These are phyloP conservation scores for Cicer judaicum DNA, from an alignment of 306 rosid genomes.

Conservation along the genomic window DNA sequence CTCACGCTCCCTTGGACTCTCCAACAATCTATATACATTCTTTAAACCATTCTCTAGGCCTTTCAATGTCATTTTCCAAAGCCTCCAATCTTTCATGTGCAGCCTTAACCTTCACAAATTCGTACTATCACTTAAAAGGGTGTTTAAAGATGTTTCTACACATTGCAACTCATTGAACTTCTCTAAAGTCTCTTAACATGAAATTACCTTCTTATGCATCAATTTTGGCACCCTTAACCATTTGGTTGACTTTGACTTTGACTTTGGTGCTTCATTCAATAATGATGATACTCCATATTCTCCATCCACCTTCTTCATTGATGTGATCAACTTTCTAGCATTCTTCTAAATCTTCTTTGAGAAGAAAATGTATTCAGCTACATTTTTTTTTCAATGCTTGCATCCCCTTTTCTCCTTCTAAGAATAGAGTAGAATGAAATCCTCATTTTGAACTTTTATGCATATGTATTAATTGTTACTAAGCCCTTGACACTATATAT, in stretches of 20 bases:
- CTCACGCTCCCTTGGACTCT: too few species aligned
- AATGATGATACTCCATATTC: too few species aligned
- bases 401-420: slow-evolving; percentile 63
- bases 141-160: slow-evolving; percentile 14
- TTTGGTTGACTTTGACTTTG: slow-evolving; percentile 22
- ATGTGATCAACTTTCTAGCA: slow-evolving; percentile 44
- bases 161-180: slow-evolving; percentile 20
- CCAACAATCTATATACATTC: slow-evolving; percentile 58
- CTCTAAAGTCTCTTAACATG: neutral
- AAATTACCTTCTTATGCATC: slow-evolving; percentile 13
- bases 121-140: slow-evolving; percentile 8
- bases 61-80: slow-evolving; percentile 60
- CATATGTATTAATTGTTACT: neutral
- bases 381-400: slow-evolving; percentile 45
- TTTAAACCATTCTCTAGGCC: slow-evolving; percentile 64
- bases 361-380: slow-evolving; percentile 50
- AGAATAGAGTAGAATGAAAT: slow-evolving; percentile 46
- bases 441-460: neutral
- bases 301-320: slow-evolving; percentile 51
- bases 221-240: neutral
- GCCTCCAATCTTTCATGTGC: slow-evolving; percentile 49
- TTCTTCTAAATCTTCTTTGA: slow-evolving; percentile 61
- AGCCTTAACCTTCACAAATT: slow-evolving; percentile 45
- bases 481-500: slow-evolving; percentile 42
- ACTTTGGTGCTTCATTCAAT: too few species aligned